phyloP scores from a whole-genome alignment of 768 basidiomycete species.

The Galerina marginata region DNA sequence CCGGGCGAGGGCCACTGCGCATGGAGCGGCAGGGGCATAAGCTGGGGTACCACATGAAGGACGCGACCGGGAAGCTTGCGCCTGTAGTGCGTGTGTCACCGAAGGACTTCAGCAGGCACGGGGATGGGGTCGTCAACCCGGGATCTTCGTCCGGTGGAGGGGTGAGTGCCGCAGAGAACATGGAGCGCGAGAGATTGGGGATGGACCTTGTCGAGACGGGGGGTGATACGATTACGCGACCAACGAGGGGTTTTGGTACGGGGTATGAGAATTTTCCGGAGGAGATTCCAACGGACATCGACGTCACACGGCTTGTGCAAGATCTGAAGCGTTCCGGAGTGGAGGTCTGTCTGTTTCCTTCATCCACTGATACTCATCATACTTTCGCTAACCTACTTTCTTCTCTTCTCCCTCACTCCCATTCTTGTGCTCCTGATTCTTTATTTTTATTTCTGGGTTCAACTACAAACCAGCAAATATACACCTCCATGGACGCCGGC shows the following conservation, averaged over 20 bases:
- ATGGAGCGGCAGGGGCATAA: constrained; percentile 74
- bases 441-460: constrained; percentile 3
- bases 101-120: constrained; percentile 46
- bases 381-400: background rate
- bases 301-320: constrained; percentile 61
- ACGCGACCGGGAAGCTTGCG: constrained; percentile 62
- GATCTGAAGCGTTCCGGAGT: constrained; percentile 57
- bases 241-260: constrained; percentile 48
- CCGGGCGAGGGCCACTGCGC: constrained; percentile 63
- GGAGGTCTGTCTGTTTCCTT: constrained; percentile 41
- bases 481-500: constrained; percentile 76
- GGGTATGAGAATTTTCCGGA: constrained; percentile 62
- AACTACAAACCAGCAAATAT: constrained; percentile 54
- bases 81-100: constrained; percentile 49
- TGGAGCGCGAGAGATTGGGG: constrained; percentile 42
- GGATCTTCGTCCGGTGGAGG: constrained; percentile 11
- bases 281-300: constrained; percentile 63
- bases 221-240: constrained; percentile 41
- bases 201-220: constrained; percentile 42
- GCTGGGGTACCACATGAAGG: constrained; percentile 71
- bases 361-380: background rate
- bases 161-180: constrained; percentile 37
- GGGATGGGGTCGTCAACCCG: constrained; percentile 28
- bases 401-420: background rate
- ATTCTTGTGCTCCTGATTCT: background rate